Conservation (phyloP, 441 rosid species). For the Dalechampia spathulata region DNA sequence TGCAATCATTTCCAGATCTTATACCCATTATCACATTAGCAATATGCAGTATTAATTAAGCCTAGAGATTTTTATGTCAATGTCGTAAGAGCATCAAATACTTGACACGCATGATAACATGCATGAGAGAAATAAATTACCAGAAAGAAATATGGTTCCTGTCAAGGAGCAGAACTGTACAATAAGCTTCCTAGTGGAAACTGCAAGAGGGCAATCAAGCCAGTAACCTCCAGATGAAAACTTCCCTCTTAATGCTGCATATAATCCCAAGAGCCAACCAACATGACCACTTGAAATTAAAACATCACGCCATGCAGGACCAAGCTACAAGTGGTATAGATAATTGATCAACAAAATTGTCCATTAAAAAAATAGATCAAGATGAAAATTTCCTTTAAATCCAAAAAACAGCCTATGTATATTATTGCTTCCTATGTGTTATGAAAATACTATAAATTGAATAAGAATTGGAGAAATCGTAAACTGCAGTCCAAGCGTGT, state of each 20-base stretch:
- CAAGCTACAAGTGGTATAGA: conserved; percentile 64
- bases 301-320: conserved; percentile 83
- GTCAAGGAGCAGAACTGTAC: conserved; percentile 88
- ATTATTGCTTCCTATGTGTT: no score
- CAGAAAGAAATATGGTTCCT: conserved; percentile 68
- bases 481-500: no score
- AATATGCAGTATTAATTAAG: no score
- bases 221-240: conserved; percentile 65
- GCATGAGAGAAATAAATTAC: conserved; percentile 29
- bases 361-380: conserved; percentile 10
- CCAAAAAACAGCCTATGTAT: not conserved
- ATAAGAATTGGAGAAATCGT: no score
- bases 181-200: conserved; percentile 90
- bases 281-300: conserved; percentile 86
- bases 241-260: conserved; percentile 76
- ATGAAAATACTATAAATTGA: not conserved
- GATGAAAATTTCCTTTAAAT: not conserved
- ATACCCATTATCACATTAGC: not conserved
- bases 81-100: not conserved
- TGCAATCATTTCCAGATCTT: not conserved
- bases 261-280: conserved; percentile 73
- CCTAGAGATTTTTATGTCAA: no score
- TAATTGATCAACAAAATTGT: conserved; percentile 11
- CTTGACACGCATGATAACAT: not conserved
- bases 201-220: conserved; percentile 93